Percentiles rank a stretch among this genome's conserved stretches.
Evolutionary conservation across 1,139 yeast species (phyloP).

Genomic region (Geotrichum carabidarum): DNA sequence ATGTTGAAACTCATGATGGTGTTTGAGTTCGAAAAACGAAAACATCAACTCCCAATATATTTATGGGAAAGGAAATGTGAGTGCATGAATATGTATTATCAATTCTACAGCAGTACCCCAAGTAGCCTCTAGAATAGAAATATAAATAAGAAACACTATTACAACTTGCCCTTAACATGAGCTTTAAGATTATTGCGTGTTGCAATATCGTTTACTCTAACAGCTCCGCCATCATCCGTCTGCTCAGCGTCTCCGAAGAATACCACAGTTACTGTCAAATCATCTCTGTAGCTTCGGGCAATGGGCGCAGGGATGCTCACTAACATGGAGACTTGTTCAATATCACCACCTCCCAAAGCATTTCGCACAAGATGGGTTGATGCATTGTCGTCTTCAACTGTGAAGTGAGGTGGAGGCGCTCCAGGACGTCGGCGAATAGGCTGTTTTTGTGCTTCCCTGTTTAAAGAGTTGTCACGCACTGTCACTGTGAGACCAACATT

Average conservation of each 20-base stretch:
- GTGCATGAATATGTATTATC: no score
- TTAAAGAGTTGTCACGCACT: slow-evolving; percentile 38
- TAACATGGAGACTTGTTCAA: slow-evolving; percentile 80
- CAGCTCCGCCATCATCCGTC: slow-evolving; percentile 15
- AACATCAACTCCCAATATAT: no score
- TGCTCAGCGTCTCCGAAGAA: slow-evolving; percentile 55
- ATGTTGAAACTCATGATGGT: no score
- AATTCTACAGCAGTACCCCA: background rate
- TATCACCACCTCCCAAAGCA: slow-evolving; percentile 81
- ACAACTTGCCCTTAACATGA: slow-evolving; percentile 20
- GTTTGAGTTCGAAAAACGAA: no score
- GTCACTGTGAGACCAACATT: slow-evolving; percentile 21
- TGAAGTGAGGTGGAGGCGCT: slow-evolving; percentile 38
- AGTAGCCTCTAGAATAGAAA: background rate
- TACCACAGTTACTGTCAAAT: slow-evolving; percentile 89
- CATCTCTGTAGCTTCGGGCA: slow-evolving; percentile 90
- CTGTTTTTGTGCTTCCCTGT: slow-evolving; percentile 50
- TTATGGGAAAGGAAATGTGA: no score
- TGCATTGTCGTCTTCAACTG: slow-evolving; percentile 73
- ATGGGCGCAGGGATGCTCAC: slow-evolving; percentile 91
- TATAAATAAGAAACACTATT: background rate
- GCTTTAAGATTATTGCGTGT: slow-evolving; percentile 19
- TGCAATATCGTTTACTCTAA: slow-evolving; percentile 19
- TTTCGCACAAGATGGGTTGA: slow-evolving; percentile 91
- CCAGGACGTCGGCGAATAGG: slow-evolving; percentile 47